Conservation (phyloP, 371 early-diverging fungal species). For the Dichotomocladium elegans region DNA sequence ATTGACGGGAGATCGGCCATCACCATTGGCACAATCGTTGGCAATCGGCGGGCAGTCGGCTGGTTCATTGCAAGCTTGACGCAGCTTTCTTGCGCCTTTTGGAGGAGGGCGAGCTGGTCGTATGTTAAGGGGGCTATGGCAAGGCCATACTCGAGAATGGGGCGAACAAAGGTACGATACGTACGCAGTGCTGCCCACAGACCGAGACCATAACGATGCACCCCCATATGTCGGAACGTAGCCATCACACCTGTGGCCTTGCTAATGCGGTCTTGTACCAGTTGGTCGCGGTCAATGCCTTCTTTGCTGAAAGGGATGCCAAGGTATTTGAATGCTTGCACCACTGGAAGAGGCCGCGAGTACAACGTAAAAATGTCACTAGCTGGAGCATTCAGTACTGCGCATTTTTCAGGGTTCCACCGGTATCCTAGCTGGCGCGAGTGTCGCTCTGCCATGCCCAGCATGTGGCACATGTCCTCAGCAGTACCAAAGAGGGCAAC, state of each 20-base stretch:
- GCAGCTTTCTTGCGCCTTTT: slow-evolving; percentile 6
- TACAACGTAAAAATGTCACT: background rate
- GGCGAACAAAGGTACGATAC: slow-evolving; percentile 3
- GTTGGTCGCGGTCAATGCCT: background rate
- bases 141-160: slow-evolving; percentile 4
- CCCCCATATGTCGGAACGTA: background rate
- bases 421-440: slow-evolving; percentile 9
- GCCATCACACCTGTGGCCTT: background rate
- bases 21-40: background rate
- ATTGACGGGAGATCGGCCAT: background rate
- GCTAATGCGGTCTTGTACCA: background rate
- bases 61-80: background rate
- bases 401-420: slow-evolving; percentile 17
- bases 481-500: slow-evolving; percentile 9
- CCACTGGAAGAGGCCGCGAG: background rate
- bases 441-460: slow-evolving; percentile 7
- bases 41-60: background rate
- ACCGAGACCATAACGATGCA: background rate
- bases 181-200: background rate
- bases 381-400: background rate
- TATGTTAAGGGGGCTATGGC: slow-evolving; percentile 2
- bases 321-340: background rate
- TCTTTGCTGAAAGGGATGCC: slow-evolving; percentile 2
- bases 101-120: background rate
- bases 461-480: background rate